These are phyloP conservation scores for Alternaria rosae DNA, from an alignment of 2,329 filamentous ascomycete species.

Conservation along the genomic window DNA sequence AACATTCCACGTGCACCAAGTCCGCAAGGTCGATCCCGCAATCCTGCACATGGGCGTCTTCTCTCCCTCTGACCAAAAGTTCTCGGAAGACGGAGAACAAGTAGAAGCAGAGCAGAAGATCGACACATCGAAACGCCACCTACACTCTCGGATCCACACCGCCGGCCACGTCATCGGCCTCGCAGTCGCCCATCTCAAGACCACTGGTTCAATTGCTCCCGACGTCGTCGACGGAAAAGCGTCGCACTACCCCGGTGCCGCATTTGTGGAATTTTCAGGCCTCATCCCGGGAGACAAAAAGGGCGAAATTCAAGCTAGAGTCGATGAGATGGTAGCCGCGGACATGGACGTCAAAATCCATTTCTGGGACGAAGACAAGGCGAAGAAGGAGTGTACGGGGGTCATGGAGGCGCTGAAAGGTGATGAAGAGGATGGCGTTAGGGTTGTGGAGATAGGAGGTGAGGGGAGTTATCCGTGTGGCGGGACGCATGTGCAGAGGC, in stretches of 20 bases:
- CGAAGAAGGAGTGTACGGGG: constrained; percentile 52
- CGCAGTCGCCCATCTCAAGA: constrained; percentile 69
- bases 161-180: constrained; percentile 76
- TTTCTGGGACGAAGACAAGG: constrained; percentile 72
- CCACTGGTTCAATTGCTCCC: constrained; percentile 39
- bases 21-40: constrained; percentile 62
- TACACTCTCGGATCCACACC: constrained; percentile 75
- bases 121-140: constrained; percentile 65
- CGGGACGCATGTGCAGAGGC: constrained; percentile 73
- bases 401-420: constrained; percentile 51
- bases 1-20: constrained; percentile 63
- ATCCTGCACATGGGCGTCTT: constrained; percentile 74
- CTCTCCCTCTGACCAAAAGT: background rate
- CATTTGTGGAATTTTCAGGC: constrained; percentile 71
- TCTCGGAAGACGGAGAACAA: background rate
- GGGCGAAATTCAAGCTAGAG: constrained; percentile 63
- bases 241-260: constrained; percentile 72
- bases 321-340: constrained; percentile 65
- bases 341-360: constrained; percentile 58
- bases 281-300: constrained; percentile 64
- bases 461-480: constrained; percentile 77
- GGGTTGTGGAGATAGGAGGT: constrained; percentile 74
- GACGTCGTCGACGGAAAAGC: constrained; percentile 73
- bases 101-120: constrained; percentile 47
- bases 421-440: constrained; percentile 49